Percentiles rank a stretch among this genome's conserved stretches.
Conservation (phyloP, 2,329 filamentous ascomycete genomes). For the Botrytis fabae region DNA sequence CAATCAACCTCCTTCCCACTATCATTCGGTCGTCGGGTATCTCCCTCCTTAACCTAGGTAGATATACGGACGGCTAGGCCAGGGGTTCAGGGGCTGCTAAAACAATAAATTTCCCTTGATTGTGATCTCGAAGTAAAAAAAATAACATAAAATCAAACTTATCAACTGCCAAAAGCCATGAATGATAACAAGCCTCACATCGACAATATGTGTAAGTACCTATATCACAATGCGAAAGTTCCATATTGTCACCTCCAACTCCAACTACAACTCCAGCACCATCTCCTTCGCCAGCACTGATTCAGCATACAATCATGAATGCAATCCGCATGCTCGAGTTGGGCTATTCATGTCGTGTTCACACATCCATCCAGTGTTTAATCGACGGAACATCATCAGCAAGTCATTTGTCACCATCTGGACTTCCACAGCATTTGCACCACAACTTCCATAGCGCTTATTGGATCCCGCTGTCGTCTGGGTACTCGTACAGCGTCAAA, state of each 20-base stretch:
- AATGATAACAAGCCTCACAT: background rate
- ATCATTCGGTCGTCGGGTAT: constrained; percentile 6
- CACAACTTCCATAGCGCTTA: background rate
- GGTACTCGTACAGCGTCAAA: background rate
- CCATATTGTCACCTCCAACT: background rate
- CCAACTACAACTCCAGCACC: background rate
- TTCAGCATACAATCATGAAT: background rate
- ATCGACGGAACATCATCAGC: background rate
- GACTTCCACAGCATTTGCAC: background rate
- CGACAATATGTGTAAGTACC: constrained; percentile 4
- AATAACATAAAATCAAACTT: background rate
- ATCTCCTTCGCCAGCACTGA: background rate
- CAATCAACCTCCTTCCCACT: background rate
- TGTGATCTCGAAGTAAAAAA: background rate
- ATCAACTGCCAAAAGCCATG: background rate
- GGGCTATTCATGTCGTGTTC: background rate
- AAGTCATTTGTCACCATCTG: background rate
- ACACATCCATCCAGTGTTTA: background rate
- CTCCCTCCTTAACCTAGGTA: constrained; percentile 1
- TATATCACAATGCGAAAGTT: background rate
- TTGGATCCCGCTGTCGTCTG: constrained; percentile 12
- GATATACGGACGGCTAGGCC: background rate
- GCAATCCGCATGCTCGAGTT: background rate
- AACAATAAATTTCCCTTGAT: background rate
- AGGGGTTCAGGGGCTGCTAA: background rate